Evolutionary conservation across 139 green algal genomes (phyloP).

Genomic region (Pseudopediastrum boryanum): DNA sequence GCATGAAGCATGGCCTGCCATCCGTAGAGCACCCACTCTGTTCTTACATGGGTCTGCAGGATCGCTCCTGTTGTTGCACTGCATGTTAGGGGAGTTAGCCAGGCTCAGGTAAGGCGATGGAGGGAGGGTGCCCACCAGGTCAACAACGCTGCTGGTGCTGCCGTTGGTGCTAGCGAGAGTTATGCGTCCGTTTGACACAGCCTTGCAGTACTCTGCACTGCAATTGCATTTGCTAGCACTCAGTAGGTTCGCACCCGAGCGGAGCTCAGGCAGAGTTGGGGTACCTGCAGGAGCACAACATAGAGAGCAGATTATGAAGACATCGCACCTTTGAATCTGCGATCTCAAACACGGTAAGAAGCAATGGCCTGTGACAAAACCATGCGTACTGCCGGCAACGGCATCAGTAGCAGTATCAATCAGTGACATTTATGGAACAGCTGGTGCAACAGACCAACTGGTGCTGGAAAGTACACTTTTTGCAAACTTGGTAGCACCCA

Average conservation of each 20-base stretch:
- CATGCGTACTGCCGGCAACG: background rate
- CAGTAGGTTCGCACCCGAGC: conserved; percentile 1
- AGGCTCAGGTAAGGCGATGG: too few relatives aligned
- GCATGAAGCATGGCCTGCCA: too few relatives aligned
- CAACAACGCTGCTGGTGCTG: background rate
- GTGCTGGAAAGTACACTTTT: background rate
- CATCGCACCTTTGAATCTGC: background rate
- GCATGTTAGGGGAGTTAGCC: background rate
- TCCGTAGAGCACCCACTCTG: conserved; percentile 6
- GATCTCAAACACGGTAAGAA: background rate
- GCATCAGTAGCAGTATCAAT: background rate
- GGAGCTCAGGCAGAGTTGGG: conserved; percentile 12
- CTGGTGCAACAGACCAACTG: background rate
- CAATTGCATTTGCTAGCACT: conserved; percentile 15
- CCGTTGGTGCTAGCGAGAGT: conserved; percentile 2
- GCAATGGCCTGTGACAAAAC: background rate
- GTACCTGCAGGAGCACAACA: conserved; percentile 9
- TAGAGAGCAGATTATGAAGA: background rate
- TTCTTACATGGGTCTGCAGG: conserved; percentile 43
- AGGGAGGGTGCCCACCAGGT: too few relatives aligned
- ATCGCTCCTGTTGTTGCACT: conserved; percentile 17
- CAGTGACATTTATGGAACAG: background rate
- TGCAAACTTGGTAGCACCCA: background rate
- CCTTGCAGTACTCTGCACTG: conserved; percentile 12
- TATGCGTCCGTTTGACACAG: conserved; percentile 23